Percentiles rank a stretch among this genome's conserved stretches.
Evolutionary conservation across 2,329 filamentous ascomycete species (phyloP).

Genomic region (Neofusicoccum laricinum): DNA sequence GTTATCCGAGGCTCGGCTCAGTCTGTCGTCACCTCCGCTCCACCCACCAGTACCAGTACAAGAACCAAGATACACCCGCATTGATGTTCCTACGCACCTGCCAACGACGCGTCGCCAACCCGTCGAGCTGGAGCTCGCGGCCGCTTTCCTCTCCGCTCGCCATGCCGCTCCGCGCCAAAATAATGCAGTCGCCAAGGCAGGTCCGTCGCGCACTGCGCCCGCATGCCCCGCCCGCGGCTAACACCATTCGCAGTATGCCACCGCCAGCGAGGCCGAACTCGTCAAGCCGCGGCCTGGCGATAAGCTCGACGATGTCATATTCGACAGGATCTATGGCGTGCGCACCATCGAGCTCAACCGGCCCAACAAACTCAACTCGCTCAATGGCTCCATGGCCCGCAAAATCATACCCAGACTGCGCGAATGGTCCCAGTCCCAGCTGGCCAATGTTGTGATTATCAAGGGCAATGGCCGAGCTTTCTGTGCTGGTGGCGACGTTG

Average conservation of each 20-base stretch:
- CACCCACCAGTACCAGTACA: constrained; percentile 5
- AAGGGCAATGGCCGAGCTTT: constrained; percentile 86
- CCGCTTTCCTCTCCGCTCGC: constrained; percentile 23
- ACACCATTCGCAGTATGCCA: constrained; percentile 18
- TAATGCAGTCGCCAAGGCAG: constrained; percentile 52
- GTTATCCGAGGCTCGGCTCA: constrained; percentile 39
- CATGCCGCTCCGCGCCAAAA: constrained; percentile 82
- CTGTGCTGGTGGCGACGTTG: constrained; percentile 91
- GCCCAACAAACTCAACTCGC: constrained; percentile 84
- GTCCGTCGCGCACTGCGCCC: constrained; percentile 38
- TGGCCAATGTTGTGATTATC: constrained; percentile 89
- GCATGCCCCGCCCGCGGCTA: not conserved
- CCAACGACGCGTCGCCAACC: constrained; percentile 38
- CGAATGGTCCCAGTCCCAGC: constrained; percentile 92
- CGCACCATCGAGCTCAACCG: constrained; percentile 93
- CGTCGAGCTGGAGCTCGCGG: constrained; percentile 38
- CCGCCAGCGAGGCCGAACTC: constrained; percentile 23
- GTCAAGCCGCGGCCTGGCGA: constrained; percentile 62
- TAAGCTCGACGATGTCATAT: constrained; percentile 86
- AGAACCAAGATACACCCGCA: constrained; percentile 17
- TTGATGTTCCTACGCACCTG: constrained; percentile 46
- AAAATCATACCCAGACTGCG: constrained; percentile 88
- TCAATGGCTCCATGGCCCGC: constrained; percentile 90
- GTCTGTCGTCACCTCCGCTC: constrained; percentile 11
- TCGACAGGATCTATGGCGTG: constrained; percentile 83